Base-by-base conservation (phyloP, 768 basidiomycete genomes). In the Tylopilus plumbeoviolaceoides region DNA sequence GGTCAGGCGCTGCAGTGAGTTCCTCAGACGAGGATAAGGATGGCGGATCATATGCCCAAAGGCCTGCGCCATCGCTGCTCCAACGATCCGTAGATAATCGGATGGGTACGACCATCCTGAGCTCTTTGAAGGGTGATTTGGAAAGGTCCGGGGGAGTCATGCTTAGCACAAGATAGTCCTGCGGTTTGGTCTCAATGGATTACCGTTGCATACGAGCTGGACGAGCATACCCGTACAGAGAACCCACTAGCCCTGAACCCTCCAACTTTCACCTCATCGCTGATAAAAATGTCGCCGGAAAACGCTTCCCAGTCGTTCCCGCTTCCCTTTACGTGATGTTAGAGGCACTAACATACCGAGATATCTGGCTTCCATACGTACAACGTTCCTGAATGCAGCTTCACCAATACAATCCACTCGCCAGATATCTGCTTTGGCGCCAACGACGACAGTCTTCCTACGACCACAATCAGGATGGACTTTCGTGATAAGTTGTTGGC, bases 351-450 rank as follows among this genome's bases (percentile, higher is more conserved):
- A 18, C 43, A 11, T 14, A 20, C 18, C 27, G 42, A 40, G n/a
- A 33, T 21, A 21, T 7, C 9, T 18, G 4, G 23, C 33, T 46
- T 27, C 42, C 36, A 28, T 20, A 73, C 82, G 28, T 54, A 86
- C 85, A 53, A 73, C 70, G 60, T 78, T 79, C 55, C 65, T 76
- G 60, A 89, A 86, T 11, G 63, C 67, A n/a, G 78, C 86, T 60
- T 82, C 80, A 8, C 86, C 86, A 35, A 87, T 81, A 50, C 70
- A 73, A 56, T 83, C 83, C 1, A 81, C 75, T 51, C 79, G 73
- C 85, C 85, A 89, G 21, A 88, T 88, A 57, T 87, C 82, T 2
- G 84, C 77, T 65, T 83, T 86, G n/a, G 79, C 78, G 1, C 77
- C 78, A 9, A 74, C 59, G 17, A 78, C 59, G 17, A 75, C 53